phyloP scores from a whole-genome alignment of 208 protist genomes.

The Acanthamoeba castellanii region DNA sequence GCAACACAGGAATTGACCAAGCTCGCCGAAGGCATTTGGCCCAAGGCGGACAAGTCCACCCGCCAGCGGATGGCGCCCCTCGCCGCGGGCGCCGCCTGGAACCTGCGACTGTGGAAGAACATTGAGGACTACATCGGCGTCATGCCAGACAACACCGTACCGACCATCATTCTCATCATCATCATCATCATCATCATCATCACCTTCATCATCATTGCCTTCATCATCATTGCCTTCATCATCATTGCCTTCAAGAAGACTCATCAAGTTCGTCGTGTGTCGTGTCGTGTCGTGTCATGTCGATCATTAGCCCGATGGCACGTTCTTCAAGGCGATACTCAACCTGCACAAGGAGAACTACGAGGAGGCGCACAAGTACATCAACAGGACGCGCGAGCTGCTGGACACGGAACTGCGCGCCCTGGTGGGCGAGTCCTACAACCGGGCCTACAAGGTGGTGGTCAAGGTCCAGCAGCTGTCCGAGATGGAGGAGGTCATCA shows the following conservation, averaged over 20 bases:
- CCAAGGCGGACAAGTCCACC: constrained; percentile 91
- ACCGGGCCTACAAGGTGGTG: constrained; percentile 97
- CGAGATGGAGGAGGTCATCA: constrained; percentile 95
- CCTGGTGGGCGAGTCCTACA: constrained; percentile 97
- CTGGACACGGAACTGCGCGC: constrained; percentile 96
- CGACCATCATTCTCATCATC: background rate
- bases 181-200: no score
- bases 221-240: no score
- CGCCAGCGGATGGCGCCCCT: constrained; percentile 92
- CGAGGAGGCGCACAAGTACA: constrained; percentile 89
- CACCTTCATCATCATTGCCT: no score
- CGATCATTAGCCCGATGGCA: constrained; percentile 87
- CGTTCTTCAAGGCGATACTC: constrained; percentile 93
- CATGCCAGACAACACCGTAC: constrained; percentile 94
- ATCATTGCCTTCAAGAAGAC: no score
- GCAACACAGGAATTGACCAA: constrained; percentile 88
- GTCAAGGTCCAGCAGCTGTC: constrained; percentile 98
- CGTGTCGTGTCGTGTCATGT: no score
- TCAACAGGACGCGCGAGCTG: constrained; percentile 93
- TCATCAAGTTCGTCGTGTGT: no score
- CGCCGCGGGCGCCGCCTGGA: constrained; percentile 96
- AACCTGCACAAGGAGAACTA: constrained; percentile 86
- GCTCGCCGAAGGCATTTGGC: constrained; percentile 92
- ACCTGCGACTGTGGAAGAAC: constrained; percentile 89
- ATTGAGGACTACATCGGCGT: constrained; percentile 86